Base-by-base conservation (phyloP, 2,329 filamentous ascomycete species). In the Emergomyces africanus region DNA sequence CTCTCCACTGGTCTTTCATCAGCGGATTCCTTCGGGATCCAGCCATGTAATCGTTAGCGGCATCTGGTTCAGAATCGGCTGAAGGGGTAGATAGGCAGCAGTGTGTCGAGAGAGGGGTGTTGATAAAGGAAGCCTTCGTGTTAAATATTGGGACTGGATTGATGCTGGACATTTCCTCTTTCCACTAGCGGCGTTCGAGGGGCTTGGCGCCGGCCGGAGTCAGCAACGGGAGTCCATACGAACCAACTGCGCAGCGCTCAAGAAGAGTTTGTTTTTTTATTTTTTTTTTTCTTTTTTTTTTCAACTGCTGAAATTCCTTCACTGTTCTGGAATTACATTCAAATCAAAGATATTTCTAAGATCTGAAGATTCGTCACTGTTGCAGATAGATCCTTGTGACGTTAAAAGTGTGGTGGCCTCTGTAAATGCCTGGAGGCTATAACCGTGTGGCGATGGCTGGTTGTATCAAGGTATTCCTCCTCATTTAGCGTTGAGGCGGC, bases 1-100 rank as follows among this genome's bases (percentile, higher is more conserved):
- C 72, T 72, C 73, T 77, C 76, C 77, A 77, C 71, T 77, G 71
- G 69, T 78, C 73, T 75, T 72, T 79, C 74, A 78, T 72, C 68
- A 73, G 72, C 69, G 75, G 75, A 72, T 74, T 77, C 72, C 71
- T 72, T 71, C 70, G 73, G 69, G 75, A 75, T 70, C 74, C 74
- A 73, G 76, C 76, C 77, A 79, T 79, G 72, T 74, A 73, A 69
- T 68, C 66, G 67, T 67, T 68, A 69, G 66, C 74, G 65, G 71
- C 76, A 78, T 78, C 70, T 69, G 72, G 67, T 62, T 66, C 59
- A 41, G 35, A 58, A 58, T 58, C 57, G 57, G 57, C 48, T 58
- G 57, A 50, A 53, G 30, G 48, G 33, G 57, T 62, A 61, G 39
- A 58, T 57, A 46, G 30, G 50, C 41, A 61, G 59, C 54, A 33